phyloP scores from a whole-genome alignment of 2,329 filamentous ascomycete genomes.

The Reticulascus tulasneorum region DNA sequence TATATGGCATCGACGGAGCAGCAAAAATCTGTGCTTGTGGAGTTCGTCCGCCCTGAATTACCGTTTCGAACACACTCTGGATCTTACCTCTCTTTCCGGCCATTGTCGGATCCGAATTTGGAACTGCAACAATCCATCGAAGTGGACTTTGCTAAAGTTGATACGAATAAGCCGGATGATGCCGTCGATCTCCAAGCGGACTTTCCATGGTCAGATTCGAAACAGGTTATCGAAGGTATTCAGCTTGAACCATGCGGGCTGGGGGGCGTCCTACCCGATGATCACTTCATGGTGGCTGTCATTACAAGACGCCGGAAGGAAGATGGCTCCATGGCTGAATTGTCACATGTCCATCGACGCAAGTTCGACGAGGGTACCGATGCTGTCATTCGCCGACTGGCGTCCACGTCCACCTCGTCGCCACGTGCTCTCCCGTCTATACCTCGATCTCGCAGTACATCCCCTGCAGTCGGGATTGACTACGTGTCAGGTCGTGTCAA shows the following conservation, averaged over 20 bases:
- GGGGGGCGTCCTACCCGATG: conserved; percentile 57
- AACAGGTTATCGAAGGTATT: conserved; percentile 32
- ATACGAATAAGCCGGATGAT: conserved; percentile 29
- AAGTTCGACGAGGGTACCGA: conserved; percentile 30
- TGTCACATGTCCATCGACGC: conserved; percentile 5
- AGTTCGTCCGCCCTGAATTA: neutral
- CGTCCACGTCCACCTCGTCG: conserved; percentile 36
- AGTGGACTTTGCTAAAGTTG: conserved; percentile 17
- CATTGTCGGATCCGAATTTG: conserved; percentile 38
- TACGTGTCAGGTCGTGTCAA: conserved; percentile 41
- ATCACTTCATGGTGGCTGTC: conserved; percentile 58
- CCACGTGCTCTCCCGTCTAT: conserved; percentile 17
- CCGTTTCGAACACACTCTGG: conserved; percentile 45
- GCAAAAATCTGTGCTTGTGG: conserved; percentile 19
- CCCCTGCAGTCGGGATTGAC: conserved; percentile 33
- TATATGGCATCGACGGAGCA: conserved; percentile 43
- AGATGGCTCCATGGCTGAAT: conserved; percentile 8
- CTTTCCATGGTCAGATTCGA: conserved; percentile 41
- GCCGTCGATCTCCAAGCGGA: conserved; percentile 35
- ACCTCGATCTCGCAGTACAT: neutral
- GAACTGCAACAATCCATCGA: conserved; percentile 15
- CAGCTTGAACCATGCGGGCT: conserved; percentile 55
- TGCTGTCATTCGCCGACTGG: conserved; percentile 36
- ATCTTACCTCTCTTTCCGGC: conserved; percentile 44
- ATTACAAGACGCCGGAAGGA: conserved; percentile 41